Base-by-base conservation (phyloP, 1,284 basidiomycete genomes). In the Pseudozyma sp. region DNA sequence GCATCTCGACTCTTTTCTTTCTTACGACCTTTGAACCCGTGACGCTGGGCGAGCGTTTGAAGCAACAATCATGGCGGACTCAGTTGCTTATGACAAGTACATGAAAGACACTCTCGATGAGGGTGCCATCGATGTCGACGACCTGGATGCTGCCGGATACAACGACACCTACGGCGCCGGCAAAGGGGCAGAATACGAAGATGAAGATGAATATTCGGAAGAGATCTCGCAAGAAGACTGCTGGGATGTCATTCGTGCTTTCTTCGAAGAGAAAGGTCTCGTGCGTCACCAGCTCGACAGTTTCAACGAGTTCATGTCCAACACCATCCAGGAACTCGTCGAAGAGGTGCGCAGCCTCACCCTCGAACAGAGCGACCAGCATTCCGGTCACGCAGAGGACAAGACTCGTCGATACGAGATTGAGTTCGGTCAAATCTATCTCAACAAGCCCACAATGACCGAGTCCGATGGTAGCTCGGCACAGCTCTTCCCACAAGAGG, bases 321-420 rank as follows among this genome's bases (percentile, higher is more conserved):
- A 97, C 83, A 98, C 95, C n/a, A 97, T 99, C 93, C 96, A 99
- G 87, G 96, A 99, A 85, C 89, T 99, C 38, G 95, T 99, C 39
- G 96, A 99, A 84, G 97, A 99, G 87, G 94, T 93, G 77, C 88
- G 91, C 38, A 93, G 93, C 80, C 90, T 99, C 82, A 95, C 96
- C 68, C 88, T 99, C 55, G 96, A 99, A 87, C 96, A 99, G 86
- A 92, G 92, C 64, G 92, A 94, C 84, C 96, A 99, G 86, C 94
- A 97, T 85, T 93, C 94, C 4, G 95, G 80, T 38, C 69, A 78
- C 13, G 81, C 78, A 31, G 83, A 81, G 52, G 82, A 82, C 81
- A 89, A 87, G 88, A 85, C 90, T 19, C 90, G 93, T 79, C 93
- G 96, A 70, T 98, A 97, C 86, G 94, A 98, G 87, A 94, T 99